These are phyloP conservation scores for Globisporangium cederbergense DNA, from an alignment of 352 stramenopile genomes.

Conservation along the genomic window DNA sequence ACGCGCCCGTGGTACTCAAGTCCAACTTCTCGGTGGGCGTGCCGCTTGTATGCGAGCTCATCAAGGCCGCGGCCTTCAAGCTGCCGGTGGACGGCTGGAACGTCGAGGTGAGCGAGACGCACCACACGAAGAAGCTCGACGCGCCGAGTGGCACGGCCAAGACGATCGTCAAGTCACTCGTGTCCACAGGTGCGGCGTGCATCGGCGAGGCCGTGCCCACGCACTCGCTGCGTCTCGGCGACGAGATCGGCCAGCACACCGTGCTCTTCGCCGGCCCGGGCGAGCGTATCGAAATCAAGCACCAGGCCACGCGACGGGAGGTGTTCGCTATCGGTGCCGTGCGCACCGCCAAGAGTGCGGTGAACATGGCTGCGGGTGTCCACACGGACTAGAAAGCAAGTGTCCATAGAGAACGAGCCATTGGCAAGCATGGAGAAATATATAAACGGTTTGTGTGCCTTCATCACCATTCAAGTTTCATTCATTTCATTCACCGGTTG, in stretches of 20 bases:
- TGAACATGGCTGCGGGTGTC: conserved; percentile 42
- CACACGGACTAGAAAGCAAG: conserved; percentile 42
- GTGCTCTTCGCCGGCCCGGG: conserved; percentile 74
- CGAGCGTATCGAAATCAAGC: conserved; percentile 83
- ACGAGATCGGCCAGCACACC: conserved; percentile 82
- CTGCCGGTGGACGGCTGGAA: conserved; percentile 73
- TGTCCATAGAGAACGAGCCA: background rate
- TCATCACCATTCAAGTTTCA: background rate
- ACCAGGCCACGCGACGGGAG: conserved; percentile 74
- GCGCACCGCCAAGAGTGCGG: conserved; percentile 55
- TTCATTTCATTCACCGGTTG: background rate
- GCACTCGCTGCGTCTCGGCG: conserved; percentile 72
- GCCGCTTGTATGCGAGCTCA: conserved; percentile 69
- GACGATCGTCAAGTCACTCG: conserved; percentile 69
- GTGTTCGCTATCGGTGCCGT: conserved; percentile 82
- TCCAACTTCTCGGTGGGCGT: conserved; percentile 86
- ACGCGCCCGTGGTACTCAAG: conserved; percentile 63
- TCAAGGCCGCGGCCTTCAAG: conserved; percentile 71
- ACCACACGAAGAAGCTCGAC: conserved; percentile 88
- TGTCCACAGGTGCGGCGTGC: conserved; percentile 51
- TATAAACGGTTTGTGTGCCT: too few species aligned
- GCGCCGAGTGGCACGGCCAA: conserved; percentile 78
- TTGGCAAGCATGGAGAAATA: background rate
- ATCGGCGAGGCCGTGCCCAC: conserved; percentile 44
- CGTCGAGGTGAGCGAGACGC: conserved; percentile 76